Base-by-base conservation (phyloP, 78 protist genomes). In the Isochrysis galbana region DNA sequence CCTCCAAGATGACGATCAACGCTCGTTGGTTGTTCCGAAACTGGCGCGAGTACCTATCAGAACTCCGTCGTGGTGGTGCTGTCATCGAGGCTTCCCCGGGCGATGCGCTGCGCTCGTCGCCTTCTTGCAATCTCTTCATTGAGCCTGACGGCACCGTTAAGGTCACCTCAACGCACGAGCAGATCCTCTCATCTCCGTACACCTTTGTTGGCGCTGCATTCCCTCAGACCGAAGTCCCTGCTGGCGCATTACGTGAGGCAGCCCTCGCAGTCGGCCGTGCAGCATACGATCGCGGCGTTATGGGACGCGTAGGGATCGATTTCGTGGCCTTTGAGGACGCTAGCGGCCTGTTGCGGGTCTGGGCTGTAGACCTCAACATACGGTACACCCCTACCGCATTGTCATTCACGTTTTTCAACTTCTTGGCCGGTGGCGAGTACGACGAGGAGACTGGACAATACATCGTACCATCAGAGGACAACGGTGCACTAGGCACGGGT, bases 291-390 rank as follows among this genome's bases (percentile, higher is more conserved):
- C 10, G 34, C 10, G n/a, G 55, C 17, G 14, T 93, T 46, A 21
- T 88, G 39, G 94, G 94, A 10, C 36, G 69, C 48, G 47, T 90
- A 29, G 42, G 86, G 47, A 38, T 93, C 29, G 93, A 93, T 42
- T 67, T 45, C 21, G 87, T 93, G 41, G 91, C 87, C 34, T 93
- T 47, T 86, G 7, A 2, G 11, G 55, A 29, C 47, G 36, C 4
- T 1, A n/a, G 39, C 17, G 84, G 44, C 44, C 29, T 90, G 72
- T 36, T 54, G 0, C 91, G 92, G 22, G 14, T 93, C 44, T 93
- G 94, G 93, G 94, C 93, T 2, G 88, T 93, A n/a, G 94, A 93
- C 92, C 51, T 93, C 38, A 48, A 93, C 44, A 29, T 93, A 19
- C 72, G 91, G 26, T 32, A 77, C 45, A 91, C 94, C n/a, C 92